These are phyloP conservation scores for Penicillium rolfsii DNA, from an alignment of 2,329 filamentous ascomycete genomes.

Conservation along the genomic window DNA sequence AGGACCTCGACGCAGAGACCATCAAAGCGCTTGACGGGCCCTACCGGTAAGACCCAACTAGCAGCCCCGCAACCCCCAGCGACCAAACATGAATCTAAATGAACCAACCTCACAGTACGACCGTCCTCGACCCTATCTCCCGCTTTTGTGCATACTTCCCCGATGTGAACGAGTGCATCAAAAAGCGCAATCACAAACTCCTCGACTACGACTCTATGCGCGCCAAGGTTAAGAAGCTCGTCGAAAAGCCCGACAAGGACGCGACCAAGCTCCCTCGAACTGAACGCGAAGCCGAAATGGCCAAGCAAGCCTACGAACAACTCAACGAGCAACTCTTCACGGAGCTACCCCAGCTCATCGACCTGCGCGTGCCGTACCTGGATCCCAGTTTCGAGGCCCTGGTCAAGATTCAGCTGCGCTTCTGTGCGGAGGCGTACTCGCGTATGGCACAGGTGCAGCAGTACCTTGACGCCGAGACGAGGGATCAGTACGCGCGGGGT, in stretches of 20 bases:
- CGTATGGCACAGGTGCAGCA: constrained; percentile 99
- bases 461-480: constrained; percentile 91
- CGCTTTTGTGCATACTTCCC: constrained; percentile 98
- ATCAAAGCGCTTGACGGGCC: constrained; percentile 98
- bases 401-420: constrained; percentile 96
- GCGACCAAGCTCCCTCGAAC: constrained; percentile 92
- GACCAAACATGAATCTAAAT: background rate
- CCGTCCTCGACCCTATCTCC: constrained; percentile 92
- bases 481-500: constrained; percentile 93
- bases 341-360: constrained; percentile 93
- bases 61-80: too few relatives aligned
- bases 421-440: constrained; percentile 96
- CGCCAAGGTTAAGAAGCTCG: constrained; percentile 93
- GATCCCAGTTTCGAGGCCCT: constrained; percentile 97
- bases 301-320: constrained; percentile 90
- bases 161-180: constrained; percentile 98
- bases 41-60: constrained; percentile 65
- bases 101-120: constrained; percentile 60
- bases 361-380: constrained; percentile 93
- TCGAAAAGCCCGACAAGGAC: constrained; percentile 98
- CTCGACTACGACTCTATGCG: constrained; percentile 97
- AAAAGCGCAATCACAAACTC: constrained; percentile 97
- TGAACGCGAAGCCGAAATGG: constrained; percentile 95
- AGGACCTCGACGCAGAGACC: constrained; percentile 95
- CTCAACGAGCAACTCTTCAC: constrained; percentile 93